Evolutionary conservation across 139 green algal species (phyloP).

Genomic region (Chlamydomonas sp.): DNA sequence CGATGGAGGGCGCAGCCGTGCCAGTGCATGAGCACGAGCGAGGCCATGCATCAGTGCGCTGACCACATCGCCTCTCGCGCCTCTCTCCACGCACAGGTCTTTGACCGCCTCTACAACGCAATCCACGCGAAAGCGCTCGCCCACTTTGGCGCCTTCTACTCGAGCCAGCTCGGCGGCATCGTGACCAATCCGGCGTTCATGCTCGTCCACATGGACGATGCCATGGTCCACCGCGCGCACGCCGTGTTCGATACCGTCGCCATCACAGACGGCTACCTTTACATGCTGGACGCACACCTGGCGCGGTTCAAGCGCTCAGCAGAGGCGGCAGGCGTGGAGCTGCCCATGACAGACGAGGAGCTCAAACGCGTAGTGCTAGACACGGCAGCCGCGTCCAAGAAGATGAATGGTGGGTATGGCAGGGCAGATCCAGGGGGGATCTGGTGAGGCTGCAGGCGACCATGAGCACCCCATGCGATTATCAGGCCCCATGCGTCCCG

Average conservation of each 20-base stretch:
- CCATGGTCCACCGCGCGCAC: slow-evolving; percentile 79
- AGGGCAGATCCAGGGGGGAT: too few species aligned
- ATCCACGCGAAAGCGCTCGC: background rate
- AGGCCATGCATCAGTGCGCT: background rate
- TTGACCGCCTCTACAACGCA: slow-evolving; percentile 23
- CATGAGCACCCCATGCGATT: too few species aligned
- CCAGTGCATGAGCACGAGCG: background rate
- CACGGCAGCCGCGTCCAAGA: slow-evolving; percentile 59
- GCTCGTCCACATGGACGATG: slow-evolving; percentile 77
- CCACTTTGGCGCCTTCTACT: slow-evolving; percentile 66
- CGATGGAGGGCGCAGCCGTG: background rate
- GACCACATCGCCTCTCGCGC: background rate
- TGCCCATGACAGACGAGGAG: slow-evolving; percentile 39
- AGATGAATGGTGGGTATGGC: slow-evolving; percentile 61
- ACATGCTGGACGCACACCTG: slow-evolving; percentile 67
- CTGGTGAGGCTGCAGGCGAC: too few species aligned
- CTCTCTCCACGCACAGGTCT: slow-evolving; percentile 18
- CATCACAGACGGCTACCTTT: slow-evolving; percentile 64
- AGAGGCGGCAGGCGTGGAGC: slow-evolving; percentile 41
- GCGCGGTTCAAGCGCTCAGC: slow-evolving; percentile 44
- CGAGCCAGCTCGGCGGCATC: slow-evolving; percentile 70
- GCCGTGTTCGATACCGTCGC: slow-evolving; percentile 71
- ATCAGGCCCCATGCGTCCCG: too few species aligned
- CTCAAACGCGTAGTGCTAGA: slow-evolving; percentile 66
- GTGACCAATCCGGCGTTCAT: slow-evolving; percentile 68